Conservation (phyloP, 2,329 filamentous ascomycete genomes). For the Fusarium nelsonii region DNA sequence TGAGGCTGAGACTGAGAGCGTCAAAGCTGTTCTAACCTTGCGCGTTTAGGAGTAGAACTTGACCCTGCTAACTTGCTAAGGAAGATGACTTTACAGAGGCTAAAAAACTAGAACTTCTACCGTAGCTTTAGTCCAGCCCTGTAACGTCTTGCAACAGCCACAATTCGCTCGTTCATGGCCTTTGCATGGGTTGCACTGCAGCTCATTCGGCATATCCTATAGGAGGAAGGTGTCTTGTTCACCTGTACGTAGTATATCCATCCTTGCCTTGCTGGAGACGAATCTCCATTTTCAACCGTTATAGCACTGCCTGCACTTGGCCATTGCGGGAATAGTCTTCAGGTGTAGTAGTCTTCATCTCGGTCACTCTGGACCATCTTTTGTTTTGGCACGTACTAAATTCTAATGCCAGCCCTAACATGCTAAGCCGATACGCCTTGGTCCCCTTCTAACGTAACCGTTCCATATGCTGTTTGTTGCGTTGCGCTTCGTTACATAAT, state of each 20-base stretch:
- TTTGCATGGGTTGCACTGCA: neutral
- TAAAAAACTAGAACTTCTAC: constrained; percentile 18
- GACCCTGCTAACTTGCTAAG: constrained; percentile 1
- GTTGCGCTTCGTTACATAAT: constrained; percentile 34
- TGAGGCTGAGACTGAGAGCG: neutral
- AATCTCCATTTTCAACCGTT: constrained; percentile 1
- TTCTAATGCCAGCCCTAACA: constrained; percentile 9
- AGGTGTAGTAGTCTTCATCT: constrained; percentile 8
- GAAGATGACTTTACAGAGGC: constrained; percentile 14
- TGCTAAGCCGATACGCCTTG: constrained; percentile 37
- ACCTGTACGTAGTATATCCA: neutral
- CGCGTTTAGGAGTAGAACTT: constrained; percentile 14
- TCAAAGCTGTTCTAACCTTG: constrained; percentile 9
- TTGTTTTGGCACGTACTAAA: constrained; percentile 9
- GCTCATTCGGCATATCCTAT: constrained; percentile 15
- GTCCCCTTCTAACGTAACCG: constrained; percentile 33
- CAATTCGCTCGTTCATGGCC: neutral
- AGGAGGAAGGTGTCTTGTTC: constrained; percentile 11
- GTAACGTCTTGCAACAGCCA: constrained; percentile 25
- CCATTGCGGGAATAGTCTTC: neutral
- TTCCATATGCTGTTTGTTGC: constrained; percentile 34
- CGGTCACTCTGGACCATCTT: constrained; percentile 6
- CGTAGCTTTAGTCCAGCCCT: constrained; percentile 19
- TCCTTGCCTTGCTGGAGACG: neutral
- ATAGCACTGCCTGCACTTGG: neutral